Base-by-base conservation (phyloP, 169 alveolate genomes). In the Toxoplasma gondii region DNA sequence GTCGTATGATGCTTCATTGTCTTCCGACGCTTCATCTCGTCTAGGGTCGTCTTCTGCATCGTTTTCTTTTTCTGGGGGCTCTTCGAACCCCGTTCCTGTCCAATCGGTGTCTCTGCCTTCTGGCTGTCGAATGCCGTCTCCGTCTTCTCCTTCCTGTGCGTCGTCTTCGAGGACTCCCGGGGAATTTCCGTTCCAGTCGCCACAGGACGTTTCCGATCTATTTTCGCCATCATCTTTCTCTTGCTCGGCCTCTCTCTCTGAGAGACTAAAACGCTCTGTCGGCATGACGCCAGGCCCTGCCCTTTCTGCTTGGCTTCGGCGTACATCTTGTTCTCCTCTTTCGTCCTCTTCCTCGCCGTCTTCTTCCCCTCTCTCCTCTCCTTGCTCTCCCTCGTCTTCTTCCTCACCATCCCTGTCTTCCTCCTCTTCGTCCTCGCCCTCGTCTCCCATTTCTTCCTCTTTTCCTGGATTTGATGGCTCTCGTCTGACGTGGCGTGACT, bases 251-350 rank as follows among this genome's bases (percentile, higher is more conserved):
- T 19, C 78, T 29, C 36, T 64, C 78, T 19, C 24, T 31, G 78
- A 64, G 78, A 19, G 78, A 19, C 36, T 64, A 36, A 64, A 29
- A 29, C 78, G 78, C 78, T 19, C 34, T 31, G 34, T 29, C 34
- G 1, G 9, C 78, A 2, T 78, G 24, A 78, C 87, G 43, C 87
- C 87, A 24, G 87, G 87, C 45, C 39, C 39, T 7, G 87, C 87
- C 45, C 87, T 78, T 27, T 78, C 87, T 39, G 41, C 39, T 0
- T 78, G 87, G 87, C 87, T 78, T 27, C 87, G 87, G 29, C 87
- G 34, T 34, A 41, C 87, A 0, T 39, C 53, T 78, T 34, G 53
- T 27, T 39, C 53, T 78, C 45, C 87, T n/a, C 22, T 17, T 27
- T 34, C 9, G 12, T 34, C 87, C 34, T 34, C 87, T 78, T 78